These are phyloP conservation scores for Petunia hybrid DNA, from an alignment of 305 asterid species.

Conservation along the genomic window DNA sequence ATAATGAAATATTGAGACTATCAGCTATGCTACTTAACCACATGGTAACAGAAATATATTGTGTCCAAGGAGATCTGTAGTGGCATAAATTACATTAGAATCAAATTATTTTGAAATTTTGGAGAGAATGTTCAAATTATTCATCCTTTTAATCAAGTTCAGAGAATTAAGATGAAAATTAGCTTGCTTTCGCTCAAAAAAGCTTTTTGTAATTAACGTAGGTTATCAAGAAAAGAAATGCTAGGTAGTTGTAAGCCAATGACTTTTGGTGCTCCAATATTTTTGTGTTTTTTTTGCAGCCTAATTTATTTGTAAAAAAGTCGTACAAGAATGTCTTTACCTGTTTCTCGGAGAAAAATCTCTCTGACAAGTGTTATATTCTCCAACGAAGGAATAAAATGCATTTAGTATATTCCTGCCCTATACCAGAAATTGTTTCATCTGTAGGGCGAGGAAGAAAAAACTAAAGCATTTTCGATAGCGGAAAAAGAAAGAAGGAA, in stretches of 20 bases:
- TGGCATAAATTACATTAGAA: too few species aligned
- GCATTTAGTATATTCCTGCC: background rate
- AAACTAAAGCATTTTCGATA: background rate
- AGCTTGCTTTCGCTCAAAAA: background rate
- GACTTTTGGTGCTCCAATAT: too few species aligned
- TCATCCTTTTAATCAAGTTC: background rate
- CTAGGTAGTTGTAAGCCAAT: too few species aligned
- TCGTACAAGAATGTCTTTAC: background rate
- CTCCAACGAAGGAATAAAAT: conserved; percentile 16
- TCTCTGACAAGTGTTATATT: conserved; percentile 17
- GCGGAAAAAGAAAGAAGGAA: background rate
- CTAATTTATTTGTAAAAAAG: background rate
- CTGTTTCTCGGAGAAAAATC: background rate
- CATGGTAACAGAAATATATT: too few species aligned
- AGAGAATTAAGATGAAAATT: background rate
- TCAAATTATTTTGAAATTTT: background rate
- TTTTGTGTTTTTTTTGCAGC: too few species aligned
- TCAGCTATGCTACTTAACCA: too few species aligned
- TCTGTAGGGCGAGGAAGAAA: background rate
- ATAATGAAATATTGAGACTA: too few species aligned
- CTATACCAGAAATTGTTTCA: conserved; percentile 2
- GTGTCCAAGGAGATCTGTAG: too few species aligned
- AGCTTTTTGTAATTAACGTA: background rate
- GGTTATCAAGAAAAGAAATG: background rate
- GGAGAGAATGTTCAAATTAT: too few species aligned